A percentile compares a stretch with the other conserved stretches of the same genome.
Conservation (phyloP, 31 red algal genomes). For the Odonthalia washingtoniensis region DNA sequence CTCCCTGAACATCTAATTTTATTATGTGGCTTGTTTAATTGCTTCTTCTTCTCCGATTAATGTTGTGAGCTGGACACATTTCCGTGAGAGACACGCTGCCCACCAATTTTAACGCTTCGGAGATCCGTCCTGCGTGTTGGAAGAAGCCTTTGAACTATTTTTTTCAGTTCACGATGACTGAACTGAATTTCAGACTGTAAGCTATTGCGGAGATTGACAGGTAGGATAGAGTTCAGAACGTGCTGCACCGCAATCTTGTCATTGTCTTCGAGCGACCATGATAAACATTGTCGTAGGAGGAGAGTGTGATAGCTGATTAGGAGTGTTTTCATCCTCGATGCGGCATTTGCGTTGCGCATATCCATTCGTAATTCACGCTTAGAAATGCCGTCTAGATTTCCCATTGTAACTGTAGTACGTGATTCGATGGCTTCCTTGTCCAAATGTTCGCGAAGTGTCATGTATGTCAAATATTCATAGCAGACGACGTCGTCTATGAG, state of each 20-base stretch:
- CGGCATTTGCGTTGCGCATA: neutral
- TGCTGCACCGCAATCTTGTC: slow-evolving; percentile 9
- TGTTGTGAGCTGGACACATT: too few species aligned
- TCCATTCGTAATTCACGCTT: neutral
- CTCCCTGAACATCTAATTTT: too few species aligned
- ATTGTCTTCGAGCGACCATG: neutral
- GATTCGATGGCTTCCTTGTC: neutral
- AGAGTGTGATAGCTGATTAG: neutral
- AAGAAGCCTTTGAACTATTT: neutral
- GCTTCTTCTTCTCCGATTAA: too few species aligned
- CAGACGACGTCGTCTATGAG: too few species aligned
- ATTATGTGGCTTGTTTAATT: too few species aligned
- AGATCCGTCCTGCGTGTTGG: too few species aligned
- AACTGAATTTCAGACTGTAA: neutral
- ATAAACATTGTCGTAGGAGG: neutral
- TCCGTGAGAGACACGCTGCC: too few species aligned
- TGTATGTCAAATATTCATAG: neutral
- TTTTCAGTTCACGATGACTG: neutral
- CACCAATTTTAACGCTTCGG: too few species aligned
- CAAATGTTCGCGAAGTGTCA: neutral
- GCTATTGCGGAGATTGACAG: neutral
- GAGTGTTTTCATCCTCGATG: slow-evolving; percentile 1
- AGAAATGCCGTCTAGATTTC: neutral
- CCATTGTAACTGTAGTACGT: neutral
- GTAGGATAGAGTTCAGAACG: neutral